phyloP scores from a whole-genome alignment of 768 basidiomycete genomes.

The Russula compacta region DNA sequence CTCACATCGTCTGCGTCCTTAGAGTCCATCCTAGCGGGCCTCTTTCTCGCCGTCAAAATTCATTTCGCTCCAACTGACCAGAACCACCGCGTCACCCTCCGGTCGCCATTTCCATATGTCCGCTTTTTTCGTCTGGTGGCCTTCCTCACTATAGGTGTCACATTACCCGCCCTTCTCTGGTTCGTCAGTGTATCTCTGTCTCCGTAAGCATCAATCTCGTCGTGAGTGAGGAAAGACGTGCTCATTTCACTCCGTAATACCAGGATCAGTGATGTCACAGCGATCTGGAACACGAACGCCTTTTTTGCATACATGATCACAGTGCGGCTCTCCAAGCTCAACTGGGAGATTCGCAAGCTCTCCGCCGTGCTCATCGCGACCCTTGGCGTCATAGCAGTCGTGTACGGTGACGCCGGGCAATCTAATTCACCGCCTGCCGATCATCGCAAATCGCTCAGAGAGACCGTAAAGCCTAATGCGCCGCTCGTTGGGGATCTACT shows the following conservation, averaged over 20 bases:
- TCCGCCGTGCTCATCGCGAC: slow-evolving; percentile 74
- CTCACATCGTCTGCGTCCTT: slow-evolving; percentile 41
- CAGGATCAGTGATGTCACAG: slow-evolving; percentile 76
- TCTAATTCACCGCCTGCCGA: slow-evolving; percentile 25
- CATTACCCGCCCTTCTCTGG: slow-evolving; percentile 63
- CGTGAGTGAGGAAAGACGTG: not conserved
- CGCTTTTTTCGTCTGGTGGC: slow-evolving; percentile 30
- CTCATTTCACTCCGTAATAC: not conserved
- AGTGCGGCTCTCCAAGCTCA: slow-evolving; percentile 55
- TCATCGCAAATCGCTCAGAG: slow-evolving; percentile 2
- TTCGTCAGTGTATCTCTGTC: slow-evolving; percentile 61
- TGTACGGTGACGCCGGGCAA: slow-evolving; percentile 52
- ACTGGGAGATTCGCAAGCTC: slow-evolving; percentile 56
- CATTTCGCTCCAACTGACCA: slow-evolving; percentile 20
- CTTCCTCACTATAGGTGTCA: slow-evolving; percentile 47
- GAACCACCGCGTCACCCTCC: not conserved
- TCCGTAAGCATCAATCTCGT: slow-evolving; percentile 43
- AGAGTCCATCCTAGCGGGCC: slow-evolving; percentile 40
- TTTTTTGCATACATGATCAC: slow-evolving; percentile 88
- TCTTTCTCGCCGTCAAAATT: slow-evolving; percentile 40
- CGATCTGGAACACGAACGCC: slow-evolving; percentile 77
- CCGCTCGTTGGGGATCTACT: slow-evolving; percentile 67
- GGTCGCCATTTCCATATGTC: slow-evolving; percentile 23
- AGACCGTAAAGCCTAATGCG: slow-evolving; percentile 29
- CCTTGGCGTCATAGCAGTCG: slow-evolving; percentile 67